Base-by-base conservation (phyloP, 2,329 filamentous ascomycete species). In the Mycosphaerella arachidis region DNA sequence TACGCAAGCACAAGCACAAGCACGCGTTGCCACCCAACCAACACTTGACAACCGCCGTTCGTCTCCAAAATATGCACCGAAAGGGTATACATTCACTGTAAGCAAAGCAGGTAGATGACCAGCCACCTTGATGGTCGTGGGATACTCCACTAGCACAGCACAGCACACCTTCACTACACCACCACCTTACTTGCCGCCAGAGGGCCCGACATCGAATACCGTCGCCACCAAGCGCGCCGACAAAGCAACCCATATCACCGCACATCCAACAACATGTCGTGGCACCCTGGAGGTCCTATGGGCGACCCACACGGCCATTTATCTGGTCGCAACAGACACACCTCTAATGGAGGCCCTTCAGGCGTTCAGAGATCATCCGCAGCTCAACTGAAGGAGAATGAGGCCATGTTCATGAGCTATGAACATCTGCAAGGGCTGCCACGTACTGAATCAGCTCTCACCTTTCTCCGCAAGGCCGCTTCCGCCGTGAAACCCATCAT, bases 401-500 rank as follows among this genome's bases (percentile, higher is more conserved):
- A 80, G 62, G 68, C 78, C 18, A 77, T 79, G 52, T 81, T 82
- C 67, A 74, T 76, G 70, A 76, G 74, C 33, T 82, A 81, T 62
- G 78, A 80, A 71, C 79, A 81, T 68, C 71, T 81, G 3, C 74
- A 75, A 55, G 74, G 77, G 52, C 70, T 80, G 5, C 76, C 76
- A 7, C 74, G 74, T 37, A 74, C 75, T 53, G 74, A 75, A 52
- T 75, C 79, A 48, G 79, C 78, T n/a, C 71, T 81, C 10, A 70
- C 84, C 37, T 85, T 84, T 59, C 81, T 97, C 27, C 89, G 86
- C 69, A 92, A 89, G 74, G 82, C 95, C 45, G 91, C 91, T 2
- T 96, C 92, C 29, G 77, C 95, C 59, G 92, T 97, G 63, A 97
- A 96, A 74, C 93, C 93, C 18, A 90, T 97, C 63, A 97, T 97